phyloP scores from a whole-genome alignment of 768 basidiomycete genomes.

The Tricholoma sp. region DNA sequence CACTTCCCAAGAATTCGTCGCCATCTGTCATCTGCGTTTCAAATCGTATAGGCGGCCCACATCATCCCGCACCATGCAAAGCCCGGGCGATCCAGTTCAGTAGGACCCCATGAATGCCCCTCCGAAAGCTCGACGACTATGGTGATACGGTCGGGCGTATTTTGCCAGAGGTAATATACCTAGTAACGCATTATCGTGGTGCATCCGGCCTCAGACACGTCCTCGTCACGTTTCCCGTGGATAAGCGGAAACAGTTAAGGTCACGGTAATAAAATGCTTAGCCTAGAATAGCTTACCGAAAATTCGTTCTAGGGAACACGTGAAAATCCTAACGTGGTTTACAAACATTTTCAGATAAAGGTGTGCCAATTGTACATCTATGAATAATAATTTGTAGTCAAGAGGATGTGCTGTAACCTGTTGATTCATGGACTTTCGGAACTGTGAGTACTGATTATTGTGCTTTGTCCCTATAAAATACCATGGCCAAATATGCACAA shows the following conservation, averaged over 20 bases:
- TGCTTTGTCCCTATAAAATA: too few species aligned
- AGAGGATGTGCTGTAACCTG: too few species aligned
- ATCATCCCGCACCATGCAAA: neutral
- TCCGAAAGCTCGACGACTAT: neutral
- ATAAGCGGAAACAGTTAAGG: neutral
- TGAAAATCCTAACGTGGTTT: too few species aligned
- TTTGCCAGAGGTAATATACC: too few species aligned
- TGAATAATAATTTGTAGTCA: too few species aligned
- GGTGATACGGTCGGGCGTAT: neutral
- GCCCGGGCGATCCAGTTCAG: neutral
- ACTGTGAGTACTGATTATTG: too few species aligned
- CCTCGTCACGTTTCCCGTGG: neutral
- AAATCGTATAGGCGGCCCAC: neutral
- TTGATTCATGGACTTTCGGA: too few species aligned
- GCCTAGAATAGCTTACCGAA: neutral
- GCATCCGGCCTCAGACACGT: neutral
- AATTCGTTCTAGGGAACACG: too few species aligned
- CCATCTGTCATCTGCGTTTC: slow-evolving; percentile 1
- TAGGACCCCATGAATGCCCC: neutral
- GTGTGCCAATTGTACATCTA: too few species aligned
- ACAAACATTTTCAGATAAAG: too few species aligned
- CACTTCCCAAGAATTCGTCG: neutral
- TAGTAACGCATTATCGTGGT: neutral
- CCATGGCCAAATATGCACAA: too few species aligned
- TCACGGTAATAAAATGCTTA: neutral